Base-by-base conservation (phyloP, 2,329 filamentous ascomycete genomes). In the Penicillium vulpinum region DNA sequence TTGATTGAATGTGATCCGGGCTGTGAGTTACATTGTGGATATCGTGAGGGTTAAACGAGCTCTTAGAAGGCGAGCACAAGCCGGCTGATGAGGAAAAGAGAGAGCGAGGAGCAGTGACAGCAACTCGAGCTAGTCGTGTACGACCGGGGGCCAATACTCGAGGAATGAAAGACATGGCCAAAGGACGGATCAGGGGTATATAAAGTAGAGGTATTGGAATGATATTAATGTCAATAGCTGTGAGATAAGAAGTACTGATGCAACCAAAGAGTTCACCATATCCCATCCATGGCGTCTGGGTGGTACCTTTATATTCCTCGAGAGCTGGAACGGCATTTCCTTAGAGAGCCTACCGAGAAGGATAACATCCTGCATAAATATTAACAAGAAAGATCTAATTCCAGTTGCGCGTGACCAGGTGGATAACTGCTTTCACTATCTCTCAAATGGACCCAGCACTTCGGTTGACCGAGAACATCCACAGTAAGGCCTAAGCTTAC, bases 1-100 rank as follows among this genome's bases (percentile, higher is more conserved):
- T 68, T 21, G 63, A 65, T 48, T 74, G 72, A 29, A 74, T 72
- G 62, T 73, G 67, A 33, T 73, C 64, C 6, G 58, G 59, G 21
- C 40, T 58, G 39, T 68, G 49, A 15, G 57, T 50, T 13, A 58
- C 15, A 36, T 55, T 57, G 51, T 60, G 57, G 15, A 61, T 57
- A 38, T 62, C 58, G 3, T 61, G 59, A 10, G 57, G 57, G 38
- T 26, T 56, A 47, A 58, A 62, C 9, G 45, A 38, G 40, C 45
- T 58, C 28, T 57, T 65, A 33, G 57, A 61, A 26, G 54, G 68
- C 9, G 67, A 70, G 41, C 64, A 69, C 24, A 63, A 52, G 11
- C 61, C 49, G 18, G 16, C 50, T n/a, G 62, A 54, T 11, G 58
- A 57, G 3, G 54, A 57, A 8, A 44, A 28, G 1, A 59, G 31